A percentile compares a stretch with the other conserved stretches of the same genome.
These are phyloP conservation scores for Nepenthes alata DNA, from an alignment of 179 eudicot species.

Conservation along the genomic window DNA sequence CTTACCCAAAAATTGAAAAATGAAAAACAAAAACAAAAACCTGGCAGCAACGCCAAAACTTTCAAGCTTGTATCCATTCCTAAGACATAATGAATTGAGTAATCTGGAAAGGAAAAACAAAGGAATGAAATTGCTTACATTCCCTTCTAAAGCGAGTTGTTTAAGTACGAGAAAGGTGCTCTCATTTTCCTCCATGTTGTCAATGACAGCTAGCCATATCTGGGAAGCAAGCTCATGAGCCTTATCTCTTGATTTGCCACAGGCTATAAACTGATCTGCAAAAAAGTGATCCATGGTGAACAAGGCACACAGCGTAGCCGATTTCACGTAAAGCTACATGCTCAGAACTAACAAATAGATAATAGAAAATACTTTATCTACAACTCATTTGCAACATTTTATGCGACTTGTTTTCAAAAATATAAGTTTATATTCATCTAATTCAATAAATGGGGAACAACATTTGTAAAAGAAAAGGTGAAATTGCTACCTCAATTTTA, in stretches of 20 bases:
- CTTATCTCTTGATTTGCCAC: constrained; percentile 55
- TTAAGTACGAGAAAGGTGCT: constrained; percentile 46
- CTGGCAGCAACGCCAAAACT: no score
- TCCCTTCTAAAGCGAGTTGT: constrained; percentile 57
- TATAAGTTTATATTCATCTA: no score
- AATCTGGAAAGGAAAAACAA: neutral
- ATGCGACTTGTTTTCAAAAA: no score
- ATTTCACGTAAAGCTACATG: neutral
- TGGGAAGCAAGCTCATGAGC: constrained; percentile 58
- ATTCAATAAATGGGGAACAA: no score
- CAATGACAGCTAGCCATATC: constrained; percentile 66
- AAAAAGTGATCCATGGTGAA: neutral
- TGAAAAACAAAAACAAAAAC: no score
- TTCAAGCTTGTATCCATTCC: no score
- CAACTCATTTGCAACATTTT: no score
- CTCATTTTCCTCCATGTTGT: constrained; percentile 61
- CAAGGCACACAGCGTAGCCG: neutral
- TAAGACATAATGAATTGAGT: neutral
- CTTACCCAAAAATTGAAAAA: no score
- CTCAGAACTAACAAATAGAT: no score
- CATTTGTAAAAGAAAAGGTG: no score
- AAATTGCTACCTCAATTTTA: no score
- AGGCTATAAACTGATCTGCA: constrained; percentile 76
- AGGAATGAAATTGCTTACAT: constrained; percentile 31
- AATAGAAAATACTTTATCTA: no score